Base-by-base conservation (phyloP, 768 basidiomycete species). In the Serendipita indica region DNA sequence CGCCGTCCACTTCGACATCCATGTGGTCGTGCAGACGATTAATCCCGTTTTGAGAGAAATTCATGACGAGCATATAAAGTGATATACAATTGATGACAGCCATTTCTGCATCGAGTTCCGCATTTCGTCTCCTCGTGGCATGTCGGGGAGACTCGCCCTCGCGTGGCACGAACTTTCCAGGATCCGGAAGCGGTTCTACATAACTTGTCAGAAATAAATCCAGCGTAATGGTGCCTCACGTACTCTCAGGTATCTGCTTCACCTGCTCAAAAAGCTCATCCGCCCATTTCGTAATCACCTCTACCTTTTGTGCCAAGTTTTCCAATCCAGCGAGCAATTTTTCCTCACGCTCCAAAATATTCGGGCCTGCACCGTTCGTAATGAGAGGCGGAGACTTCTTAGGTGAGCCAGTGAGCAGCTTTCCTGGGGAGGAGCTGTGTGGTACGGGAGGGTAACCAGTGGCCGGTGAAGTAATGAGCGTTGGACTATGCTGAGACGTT, bases 251-350 rank as follows among this genome's bases (percentile, higher is more conserved):
- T 33, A 87, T 74, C 14, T 82, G 84, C 68, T 89, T 89, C 27
- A 91, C 86, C 66, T 81, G 83, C 64, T 89, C 87, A 65, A 89
- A 87, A 79, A 96, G 84, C 75, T 91, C 86, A 63, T 98, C 94
- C 20, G 88, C 96, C 81, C 92, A 94, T 61, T 87, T 84, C 59
- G 87, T 86, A 60, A 98, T 72, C 57, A 93, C 91, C 61, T 88
- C 83, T 33, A 94, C 94, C 77, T 98, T 99, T 75, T 96, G 89
- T 33, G 93, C 94, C 2, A 93, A 73, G 62, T 93, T 87, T 67
- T 98, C 94, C 39, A 98, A 72, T 18, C 72, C 69, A 2, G 75
- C 79, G n/a, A 96, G 72, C n/a, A 96, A 69, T 61, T 81, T 80
- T 61, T 94, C 89, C 64, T 96, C 91, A 63, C 86, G 72, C 10